Conservation (phyloP, 192 early-diverging fungal genomes). For the Rhizoclosmatium sp. region DNA sequence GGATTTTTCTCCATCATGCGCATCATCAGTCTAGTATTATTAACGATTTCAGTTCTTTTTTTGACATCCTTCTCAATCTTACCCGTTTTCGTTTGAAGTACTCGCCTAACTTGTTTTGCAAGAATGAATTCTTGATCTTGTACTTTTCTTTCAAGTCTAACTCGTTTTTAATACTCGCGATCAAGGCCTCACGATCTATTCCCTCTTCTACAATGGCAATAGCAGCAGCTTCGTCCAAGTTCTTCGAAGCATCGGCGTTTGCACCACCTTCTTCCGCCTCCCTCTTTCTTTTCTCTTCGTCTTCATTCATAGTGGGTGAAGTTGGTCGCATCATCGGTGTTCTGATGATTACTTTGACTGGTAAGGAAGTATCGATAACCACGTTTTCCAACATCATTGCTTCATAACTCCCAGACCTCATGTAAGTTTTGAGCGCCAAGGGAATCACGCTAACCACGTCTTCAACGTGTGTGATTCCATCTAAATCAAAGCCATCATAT, state of each 20-base stretch:
- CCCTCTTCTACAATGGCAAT: conserved; percentile 28
- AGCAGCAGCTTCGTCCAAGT: conserved; percentile 21
- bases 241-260: not conserved
- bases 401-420: conserved; percentile 23
- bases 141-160: conserved; percentile 59
- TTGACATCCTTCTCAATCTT: not conserved
- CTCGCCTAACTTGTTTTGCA: conserved; percentile 66
- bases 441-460: conserved; percentile 18
- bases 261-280: not conserved
- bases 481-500: conserved; percentile 35
- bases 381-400: not conserved
- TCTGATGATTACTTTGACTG: not conserved
- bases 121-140: conserved; percentile 40
- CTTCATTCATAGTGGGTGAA: conserved; percentile 27
- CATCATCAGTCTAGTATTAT: conserved; percentile 56
- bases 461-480: not conserved
- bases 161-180: conserved; percentile 43
- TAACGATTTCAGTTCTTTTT: not conserved
- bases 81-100: conserved; percentile 65
- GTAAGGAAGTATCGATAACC: not conserved
- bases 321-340: conserved; percentile 44
- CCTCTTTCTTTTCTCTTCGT: conserved; percentile 14
- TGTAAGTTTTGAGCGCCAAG: not conserved
- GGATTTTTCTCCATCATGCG: conserved; percentile 59
- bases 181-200: conserved; percentile 56